Conservation (phyloP, 345 rosid species). For the Ceriops decandra region DNA sequence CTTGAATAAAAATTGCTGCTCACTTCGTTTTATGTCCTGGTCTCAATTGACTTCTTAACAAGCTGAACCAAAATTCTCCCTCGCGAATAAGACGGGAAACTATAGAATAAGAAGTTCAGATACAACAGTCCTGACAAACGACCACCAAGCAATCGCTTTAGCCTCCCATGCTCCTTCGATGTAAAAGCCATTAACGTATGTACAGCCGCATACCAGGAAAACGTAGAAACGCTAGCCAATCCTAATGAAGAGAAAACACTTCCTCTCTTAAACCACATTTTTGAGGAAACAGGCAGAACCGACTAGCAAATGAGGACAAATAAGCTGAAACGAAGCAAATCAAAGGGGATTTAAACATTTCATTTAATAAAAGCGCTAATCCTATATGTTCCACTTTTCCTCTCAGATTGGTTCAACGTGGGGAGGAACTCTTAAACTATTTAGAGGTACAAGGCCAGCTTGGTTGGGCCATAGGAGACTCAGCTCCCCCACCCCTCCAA, state of each 20-base stretch:
- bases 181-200: background rate
- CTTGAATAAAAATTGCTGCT: too few relatives aligned
- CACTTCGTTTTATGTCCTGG: too few relatives aligned
- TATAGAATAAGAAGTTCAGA: too few relatives aligned
- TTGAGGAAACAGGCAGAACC: background rate
- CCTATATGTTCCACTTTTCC: constrained; percentile 45
- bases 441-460: constrained; percentile 21
- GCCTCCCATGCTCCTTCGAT: background rate
- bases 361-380: constrained; percentile 36
- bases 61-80: too few relatives aligned
- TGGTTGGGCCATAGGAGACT: constrained; percentile 29
- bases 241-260: background rate
- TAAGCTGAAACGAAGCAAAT: constrained; percentile 22
- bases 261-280: background rate
- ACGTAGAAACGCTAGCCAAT: too few relatives aligned
- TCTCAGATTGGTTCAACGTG: constrained; percentile 48
- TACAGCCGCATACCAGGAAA: background rate
- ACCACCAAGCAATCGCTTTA: background rate
- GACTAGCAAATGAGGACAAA: constrained; percentile 14
- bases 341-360: constrained; percentile 36
- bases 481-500: constrained; percentile 11
- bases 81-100: background rate
- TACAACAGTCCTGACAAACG: too few relatives aligned
- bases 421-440: constrained; percentile 30
- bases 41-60: too few relatives aligned